Evolutionary conservation across 2,329 filamentous ascomycete species (phyloP).

Genomic region (Hypoxylon sp.): DNA sequence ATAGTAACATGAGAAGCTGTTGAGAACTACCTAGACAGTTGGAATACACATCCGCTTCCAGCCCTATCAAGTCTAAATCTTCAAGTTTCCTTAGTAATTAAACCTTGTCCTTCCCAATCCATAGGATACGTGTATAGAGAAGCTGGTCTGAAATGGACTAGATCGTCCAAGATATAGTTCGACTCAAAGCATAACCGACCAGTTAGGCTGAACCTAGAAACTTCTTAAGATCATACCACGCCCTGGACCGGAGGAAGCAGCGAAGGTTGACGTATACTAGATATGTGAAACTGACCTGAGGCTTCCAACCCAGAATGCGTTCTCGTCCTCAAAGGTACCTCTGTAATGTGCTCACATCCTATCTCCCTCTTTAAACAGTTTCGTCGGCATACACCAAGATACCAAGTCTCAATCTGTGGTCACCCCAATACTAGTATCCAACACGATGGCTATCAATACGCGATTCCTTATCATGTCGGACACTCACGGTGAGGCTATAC

Average conservation of each 20-base stretch:
- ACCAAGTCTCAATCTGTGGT: background rate
- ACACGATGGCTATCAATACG: constrained; percentile 51
- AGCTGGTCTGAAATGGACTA: background rate
- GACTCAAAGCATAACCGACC: background rate
- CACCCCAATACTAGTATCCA: background rate
- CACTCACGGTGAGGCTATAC: constrained; percentile 62
- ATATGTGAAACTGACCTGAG: background rate
- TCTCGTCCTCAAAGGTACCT: background rate
- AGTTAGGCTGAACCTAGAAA: background rate
- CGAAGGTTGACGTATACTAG: background rate
- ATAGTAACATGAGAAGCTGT: background rate
- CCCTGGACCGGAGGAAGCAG: background rate
- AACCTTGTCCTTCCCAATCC: background rate
- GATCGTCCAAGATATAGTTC: background rate
- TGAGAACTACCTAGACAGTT: background rate
- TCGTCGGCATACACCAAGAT: background rate
- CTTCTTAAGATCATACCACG: background rate
- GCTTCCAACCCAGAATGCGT: background rate
- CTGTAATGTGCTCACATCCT: too few species aligned
- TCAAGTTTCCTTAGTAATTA: too few species aligned
- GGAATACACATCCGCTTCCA: too few species aligned
- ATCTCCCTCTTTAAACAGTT: background rate
- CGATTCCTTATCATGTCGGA: constrained; percentile 61
- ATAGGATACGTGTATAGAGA: background rate
- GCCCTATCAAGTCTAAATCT: too few species aligned